Evolutionary conservation across 139 green algal species (phyloP).

Genomic region (Chlorella sp.): DNA sequence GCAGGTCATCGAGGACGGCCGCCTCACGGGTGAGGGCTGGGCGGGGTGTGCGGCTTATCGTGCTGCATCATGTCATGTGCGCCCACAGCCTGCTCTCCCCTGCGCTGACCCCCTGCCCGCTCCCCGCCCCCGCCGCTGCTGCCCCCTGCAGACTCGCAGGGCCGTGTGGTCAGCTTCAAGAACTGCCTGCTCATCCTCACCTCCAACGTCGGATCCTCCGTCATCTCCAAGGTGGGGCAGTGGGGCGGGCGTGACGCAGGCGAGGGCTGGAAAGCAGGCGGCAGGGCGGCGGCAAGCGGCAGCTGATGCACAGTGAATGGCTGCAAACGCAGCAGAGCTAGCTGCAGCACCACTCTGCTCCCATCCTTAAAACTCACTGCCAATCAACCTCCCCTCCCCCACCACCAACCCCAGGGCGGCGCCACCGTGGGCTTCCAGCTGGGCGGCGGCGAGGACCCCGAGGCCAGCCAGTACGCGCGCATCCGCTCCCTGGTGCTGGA

Average conservation of each 20-base stretch:
- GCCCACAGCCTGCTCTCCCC: too few relatives aligned
- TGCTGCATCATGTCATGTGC: too few relatives aligned
- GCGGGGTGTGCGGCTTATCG: neutral
- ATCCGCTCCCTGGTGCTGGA: conserved; percentile 77
- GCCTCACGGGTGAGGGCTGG: conserved; percentile 70
- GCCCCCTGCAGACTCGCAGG: conserved; percentile 55
- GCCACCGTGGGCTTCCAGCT: conserved; percentile 76
- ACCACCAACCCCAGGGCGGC: conserved; percentile 41
- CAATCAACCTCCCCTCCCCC: too few relatives aligned
- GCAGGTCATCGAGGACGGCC: conserved; percentile 96
- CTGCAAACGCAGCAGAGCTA: too few relatives aligned
- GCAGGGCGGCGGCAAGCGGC: too few relatives aligned
- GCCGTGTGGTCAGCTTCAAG: conserved; percentile 82
- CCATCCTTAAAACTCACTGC: too few relatives aligned
- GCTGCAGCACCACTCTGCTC: too few relatives aligned
- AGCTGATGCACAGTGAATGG: too few relatives aligned
- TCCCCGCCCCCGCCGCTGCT: neutral
- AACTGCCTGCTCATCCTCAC: conserved; percentile 87
- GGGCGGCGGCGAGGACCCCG: conserved; percentile 32
- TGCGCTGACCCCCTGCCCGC: neutral
- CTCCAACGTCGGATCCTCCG: conserved; percentile 75
- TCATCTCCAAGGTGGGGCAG: conserved; percentile 59
- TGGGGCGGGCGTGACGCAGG: too few relatives aligned
- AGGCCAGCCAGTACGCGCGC: conserved; percentile 56
- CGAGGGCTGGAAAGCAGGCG: too few relatives aligned